Evolutionary conservation across 768 basidiomycete species (phyloP), one percentile per base, ranked within the genome.

Genomic region (Lyophyllum atratum): DNA sequence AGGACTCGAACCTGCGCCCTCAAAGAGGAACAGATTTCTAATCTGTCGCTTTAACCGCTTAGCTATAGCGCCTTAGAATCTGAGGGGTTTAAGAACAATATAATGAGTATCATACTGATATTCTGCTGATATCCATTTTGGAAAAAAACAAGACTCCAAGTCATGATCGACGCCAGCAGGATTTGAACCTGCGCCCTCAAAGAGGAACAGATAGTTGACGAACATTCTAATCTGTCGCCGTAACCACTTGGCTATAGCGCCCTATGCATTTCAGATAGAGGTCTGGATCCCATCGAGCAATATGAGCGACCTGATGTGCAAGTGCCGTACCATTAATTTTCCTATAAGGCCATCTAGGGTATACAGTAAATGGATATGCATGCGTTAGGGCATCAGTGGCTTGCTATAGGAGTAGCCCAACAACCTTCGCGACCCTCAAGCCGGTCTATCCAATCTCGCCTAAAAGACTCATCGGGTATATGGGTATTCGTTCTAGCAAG

Each of bases 11-110:
- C 78, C 78, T 81, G 73, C 78, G 80, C 80, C 72, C 78, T 73
- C 74, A 74, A 75, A 79, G 73, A 72, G 79, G 73, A 79, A 79
- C 68, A 69, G 67, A 68, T 68, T 83, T 83, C 82, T 82, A 85
- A 84, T 85, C 84, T 85, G 83, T 85, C 84, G 83, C 84, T 81
- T 79, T 85, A 85, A 85, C 83, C 84, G 84, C 84, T 85, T 84
- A 82, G 84, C 83, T 84, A 85, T 85, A 82, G 82, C 81, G 83
- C 82, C 83, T 63, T 68, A 46, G n/a, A n/a, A 47, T 43, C 34
- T 37, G 34, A 37, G 34, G 34, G 9, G 10, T 37, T 37, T 17
- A 37, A n/a, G n/a, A n/a, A n/a, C n/a, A n/a, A n/a, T n/a, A n/a
- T 10, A 37, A 17, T 10, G 17, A 37, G 34, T 10, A 37, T 17